Percentiles rank a stretch among this genome's conserved stretches.
Evolutionary conservation across 352 stramenopile species (phyloP).

Genomic region (Thalassiosira oceanica): DNA sequence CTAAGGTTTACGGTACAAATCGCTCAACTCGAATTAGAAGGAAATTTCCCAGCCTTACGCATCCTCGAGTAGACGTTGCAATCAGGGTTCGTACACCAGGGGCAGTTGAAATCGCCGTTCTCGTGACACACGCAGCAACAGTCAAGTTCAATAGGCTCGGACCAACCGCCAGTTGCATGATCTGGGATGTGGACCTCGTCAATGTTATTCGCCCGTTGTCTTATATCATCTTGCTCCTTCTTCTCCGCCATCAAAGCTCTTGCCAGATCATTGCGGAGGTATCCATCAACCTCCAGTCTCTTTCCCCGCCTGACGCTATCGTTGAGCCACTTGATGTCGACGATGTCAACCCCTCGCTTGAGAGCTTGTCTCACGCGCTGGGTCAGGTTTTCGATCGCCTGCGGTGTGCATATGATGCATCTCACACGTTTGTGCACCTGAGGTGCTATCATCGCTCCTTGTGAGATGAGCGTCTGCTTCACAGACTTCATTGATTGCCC

Average conservation of each 20-base stretch:
- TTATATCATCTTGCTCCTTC: conserved; percentile 4
- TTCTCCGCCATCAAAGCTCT: conserved; percentile 15
- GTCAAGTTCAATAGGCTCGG: conserved; percentile 47
- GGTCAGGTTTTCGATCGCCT: conserved; percentile 52
- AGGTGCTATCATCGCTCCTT: conserved; percentile 50
- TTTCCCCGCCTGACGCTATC: conserved; percentile 27
- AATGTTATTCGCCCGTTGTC: not conserved
- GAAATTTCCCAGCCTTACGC: too few relatives aligned
- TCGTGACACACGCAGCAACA: conserved; percentile 80
- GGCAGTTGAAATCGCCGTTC: conserved; percentile 60
- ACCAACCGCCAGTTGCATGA: conserved; percentile 44
- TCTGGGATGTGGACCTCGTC: conserved; percentile 2
- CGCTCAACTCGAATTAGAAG: too few relatives aligned
- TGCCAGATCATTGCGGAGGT: conserved; percentile 24
- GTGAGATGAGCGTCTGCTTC: conserved; percentile 7
- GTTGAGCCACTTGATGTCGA: conserved; percentile 59
- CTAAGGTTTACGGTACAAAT: too few relatives aligned
- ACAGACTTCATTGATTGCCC: too few relatives aligned
- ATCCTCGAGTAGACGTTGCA: conserved; percentile 54
- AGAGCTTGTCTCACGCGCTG: conserved; percentile 71
- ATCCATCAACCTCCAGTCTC: conserved; percentile 21
- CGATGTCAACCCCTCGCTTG: conserved; percentile 67
- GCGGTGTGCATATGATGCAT: conserved; percentile 46
- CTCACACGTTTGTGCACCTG: conserved; percentile 71
- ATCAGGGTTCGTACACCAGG: conserved; percentile 67